phyloP scores from a whole-genome alignment of 148 eudicot genomes.

The Vaccinium myrtillus region DNA sequence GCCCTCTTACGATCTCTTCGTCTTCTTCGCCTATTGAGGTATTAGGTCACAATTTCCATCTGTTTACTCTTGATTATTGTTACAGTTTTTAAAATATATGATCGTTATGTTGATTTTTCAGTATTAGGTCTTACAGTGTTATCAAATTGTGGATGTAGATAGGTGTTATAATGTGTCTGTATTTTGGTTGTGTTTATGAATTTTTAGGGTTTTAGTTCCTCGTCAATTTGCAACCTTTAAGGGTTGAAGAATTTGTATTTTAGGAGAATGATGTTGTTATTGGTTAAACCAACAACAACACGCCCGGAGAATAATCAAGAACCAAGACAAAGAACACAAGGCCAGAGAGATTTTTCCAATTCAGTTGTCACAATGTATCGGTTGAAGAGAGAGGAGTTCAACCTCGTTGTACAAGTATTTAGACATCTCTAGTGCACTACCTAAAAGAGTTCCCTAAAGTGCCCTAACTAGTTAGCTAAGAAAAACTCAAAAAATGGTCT shows the following conservation, averaged over 20 bases:
- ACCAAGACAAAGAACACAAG: no score
- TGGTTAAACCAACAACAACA: not conserved
- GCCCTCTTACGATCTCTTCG: conserved; percentile 12
- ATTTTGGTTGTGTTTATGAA: not conserved
- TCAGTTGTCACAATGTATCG: no score
- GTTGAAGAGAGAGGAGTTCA: no score
- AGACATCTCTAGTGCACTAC: no score
- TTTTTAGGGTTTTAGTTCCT: not conserved
- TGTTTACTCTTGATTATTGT: not conserved
- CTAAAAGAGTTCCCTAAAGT: no score
- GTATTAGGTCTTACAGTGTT: not conserved
- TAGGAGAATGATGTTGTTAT: not conserved
- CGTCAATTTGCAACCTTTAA: not conserved
- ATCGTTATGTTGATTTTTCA: not conserved
- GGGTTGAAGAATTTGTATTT: not conserved
- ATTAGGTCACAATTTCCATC: conserved; percentile 4
- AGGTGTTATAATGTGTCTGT: not conserved
- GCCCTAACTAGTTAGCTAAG: no score
- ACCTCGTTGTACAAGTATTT: no score
- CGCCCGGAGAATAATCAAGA: no score
- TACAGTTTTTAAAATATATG: not conserved
- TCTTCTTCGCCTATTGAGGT: conserved; percentile 18
- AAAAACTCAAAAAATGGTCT: no score
- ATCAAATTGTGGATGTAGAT: not conserved
- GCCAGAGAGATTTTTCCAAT: no score